Evolutionary conservation across 1,284 basidiomycete species (phyloP).

Genomic region (Ganoderma multipileum): DNA sequence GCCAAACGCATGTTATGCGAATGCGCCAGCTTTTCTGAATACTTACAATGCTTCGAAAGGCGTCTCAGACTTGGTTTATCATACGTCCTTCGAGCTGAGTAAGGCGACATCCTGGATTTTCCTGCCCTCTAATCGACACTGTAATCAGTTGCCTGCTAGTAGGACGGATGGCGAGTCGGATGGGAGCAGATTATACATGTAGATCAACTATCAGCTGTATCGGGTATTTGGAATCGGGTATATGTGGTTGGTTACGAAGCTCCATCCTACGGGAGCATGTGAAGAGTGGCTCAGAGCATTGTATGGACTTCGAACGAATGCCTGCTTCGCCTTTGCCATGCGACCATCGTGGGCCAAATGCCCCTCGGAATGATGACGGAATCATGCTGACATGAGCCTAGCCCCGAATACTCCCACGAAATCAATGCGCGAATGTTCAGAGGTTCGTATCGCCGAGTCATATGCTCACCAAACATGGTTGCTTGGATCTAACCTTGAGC

Average conservation of each 20-base stretch:
- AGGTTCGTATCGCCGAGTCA: not conserved
- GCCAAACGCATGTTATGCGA: not conserved
- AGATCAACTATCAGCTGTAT: not conserved
- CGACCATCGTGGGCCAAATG: not conserved
- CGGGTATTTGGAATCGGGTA: not conserved
- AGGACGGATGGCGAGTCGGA: too few species aligned
- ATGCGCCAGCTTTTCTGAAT: not conserved
- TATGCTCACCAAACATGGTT: not conserved
- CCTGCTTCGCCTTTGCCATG: not conserved
- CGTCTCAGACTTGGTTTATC: not conserved
- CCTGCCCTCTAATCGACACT: not conserved
- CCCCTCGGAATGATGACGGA: constrained; percentile 16
- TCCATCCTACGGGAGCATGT: not conserved
- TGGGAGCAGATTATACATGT: not conserved
- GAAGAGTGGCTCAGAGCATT: not conserved
- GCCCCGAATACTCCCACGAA: not conserved
- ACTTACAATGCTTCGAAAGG: not conserved
- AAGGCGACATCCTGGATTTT: not conserved
- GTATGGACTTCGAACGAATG: not conserved
- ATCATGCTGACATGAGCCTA: not conserved
- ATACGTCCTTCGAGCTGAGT: not conserved
- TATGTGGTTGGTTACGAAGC: not conserved
- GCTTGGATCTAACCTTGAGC: not conserved
- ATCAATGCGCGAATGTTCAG: not conserved
- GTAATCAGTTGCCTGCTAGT: not conserved